These are phyloP conservation scores for Piper longum DNA, from an alignment of 164 flowering plant species.

Conservation along the genomic window DNA sequence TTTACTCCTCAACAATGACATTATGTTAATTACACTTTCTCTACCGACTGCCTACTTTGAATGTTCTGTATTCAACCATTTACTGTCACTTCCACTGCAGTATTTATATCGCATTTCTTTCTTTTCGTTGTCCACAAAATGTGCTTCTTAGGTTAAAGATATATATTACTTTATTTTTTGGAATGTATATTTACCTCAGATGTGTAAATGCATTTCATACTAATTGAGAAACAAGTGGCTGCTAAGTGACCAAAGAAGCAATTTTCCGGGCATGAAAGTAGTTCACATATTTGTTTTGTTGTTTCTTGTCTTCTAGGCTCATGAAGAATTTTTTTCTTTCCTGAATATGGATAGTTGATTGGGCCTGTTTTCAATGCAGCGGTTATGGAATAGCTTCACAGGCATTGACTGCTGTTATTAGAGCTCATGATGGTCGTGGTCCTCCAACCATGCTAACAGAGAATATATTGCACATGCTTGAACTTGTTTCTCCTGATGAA, in stretches of 20 bases:
- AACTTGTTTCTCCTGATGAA: slow-evolving; percentile 83
- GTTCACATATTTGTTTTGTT: neutral
- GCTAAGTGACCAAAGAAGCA: too few relatives aligned
- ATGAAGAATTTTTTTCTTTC: too few relatives aligned
- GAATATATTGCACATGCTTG: slow-evolving; percentile 39
- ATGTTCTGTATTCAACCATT: too few relatives aligned
- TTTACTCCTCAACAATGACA: too few relatives aligned
- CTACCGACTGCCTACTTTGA: too few relatives aligned
- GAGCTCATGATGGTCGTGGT: slow-evolving; percentile 95
- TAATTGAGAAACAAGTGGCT: too few relatives aligned
- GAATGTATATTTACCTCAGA: neutral
- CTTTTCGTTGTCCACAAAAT: neutral
- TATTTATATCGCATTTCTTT: neutral
- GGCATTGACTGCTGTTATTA: slow-evolving; percentile 76
- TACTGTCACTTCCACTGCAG: neutral
- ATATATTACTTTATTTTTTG: neutral
- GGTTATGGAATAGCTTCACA: slow-evolving; percentile 96
- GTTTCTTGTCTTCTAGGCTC: neutral
- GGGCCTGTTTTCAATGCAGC: slow-evolving; percentile 23
- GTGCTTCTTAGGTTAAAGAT: neutral
- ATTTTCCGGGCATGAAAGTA: too few relatives aligned
- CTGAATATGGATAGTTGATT: neutral
- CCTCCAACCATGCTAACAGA: slow-evolving; percentile 57
- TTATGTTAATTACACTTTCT: too few relatives aligned
- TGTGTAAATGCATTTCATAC: too few relatives aligned